Evolutionary conservation across 1,284 basidiomycete genomes (phyloP), one percentile per base, ranked within the genome.

Genomic region (Leccinum griseonigrum): DNA sequence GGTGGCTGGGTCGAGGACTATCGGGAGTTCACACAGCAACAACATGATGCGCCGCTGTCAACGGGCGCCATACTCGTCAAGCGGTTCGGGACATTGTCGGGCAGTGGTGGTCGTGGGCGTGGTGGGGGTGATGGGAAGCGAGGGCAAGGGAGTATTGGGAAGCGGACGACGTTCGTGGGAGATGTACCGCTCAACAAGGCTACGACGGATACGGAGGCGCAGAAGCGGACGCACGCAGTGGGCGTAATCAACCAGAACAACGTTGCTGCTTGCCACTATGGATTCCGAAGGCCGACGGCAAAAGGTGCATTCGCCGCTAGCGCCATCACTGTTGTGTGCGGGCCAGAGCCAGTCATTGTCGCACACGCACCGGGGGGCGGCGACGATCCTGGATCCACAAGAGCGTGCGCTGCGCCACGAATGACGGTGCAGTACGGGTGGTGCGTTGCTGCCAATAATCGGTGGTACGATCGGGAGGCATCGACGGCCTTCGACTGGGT

Each of bases 401-500:
- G 81, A 83, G 9, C 78, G 83, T 16, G 74, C 81, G 22, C 78
- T 80, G 48, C 78, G 85, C 36, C 91, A 94, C 70, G 90, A 93
- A 66, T 78, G 92, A 66, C 78, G 93, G 66, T 91, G 90, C 69
- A 91, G 88, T 68, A 88, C 87, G 0, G 86, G 90, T 18, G 87
- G 81, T n/a, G 82, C 85, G 43, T 74, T 90, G 51, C 77, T 87
- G 54, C 76, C 79, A 1, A 72, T 72, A 6, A 63, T 64, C 50
- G 84, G 82, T 14, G 85, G 85, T 4, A 85, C 86, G 3, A 81
- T 90, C 62, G 86, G 87, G 16, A 78, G 88, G 4, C 83, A 84
- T 74, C 79, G 87, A 29, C 77, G 90, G 63, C 87, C 86, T 16
- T 89, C 86, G 61, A 88, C 84, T 38, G 86, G 85, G 26, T 84